phyloP scores from a whole-genome alignment of 2,329 filamentous ascomycete genomes.

The Gnomoniopsis sp. region DNA sequence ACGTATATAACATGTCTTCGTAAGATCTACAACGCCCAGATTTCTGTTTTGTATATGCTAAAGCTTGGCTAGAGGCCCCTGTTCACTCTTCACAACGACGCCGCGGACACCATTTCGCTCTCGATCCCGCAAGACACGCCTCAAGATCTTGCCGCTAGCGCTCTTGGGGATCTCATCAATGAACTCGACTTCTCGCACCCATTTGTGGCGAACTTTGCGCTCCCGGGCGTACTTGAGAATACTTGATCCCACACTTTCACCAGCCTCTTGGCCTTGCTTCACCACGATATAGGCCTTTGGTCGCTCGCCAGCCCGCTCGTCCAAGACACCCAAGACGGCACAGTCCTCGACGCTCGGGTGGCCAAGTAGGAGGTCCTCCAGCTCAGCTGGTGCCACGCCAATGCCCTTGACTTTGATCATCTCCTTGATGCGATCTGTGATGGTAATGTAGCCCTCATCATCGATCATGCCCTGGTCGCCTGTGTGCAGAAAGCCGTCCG shows the following conservation, averaged over 20 bases:
- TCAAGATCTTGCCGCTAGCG: conserved; percentile 55
- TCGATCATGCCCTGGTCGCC: conserved; percentile 56
- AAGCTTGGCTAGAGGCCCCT: background rate
- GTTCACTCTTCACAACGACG: conserved; percentile 4
- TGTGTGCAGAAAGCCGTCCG: conserved; percentile 56
- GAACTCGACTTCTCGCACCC: conserved; percentile 45
- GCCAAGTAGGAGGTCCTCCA: conserved; percentile 29
- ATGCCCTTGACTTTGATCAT: conserved; percentile 35
- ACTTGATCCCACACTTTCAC: conserved; percentile 31
- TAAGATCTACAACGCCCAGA: too few relatives aligned
- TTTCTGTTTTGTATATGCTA: too few relatives aligned
- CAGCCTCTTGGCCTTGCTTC: conserved; percentile 25
- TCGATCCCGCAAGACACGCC: conserved; percentile 50
- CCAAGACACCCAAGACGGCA: conserved; percentile 54
- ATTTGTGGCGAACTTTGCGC: conserved; percentile 51
- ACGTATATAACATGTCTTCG: too few relatives aligned
- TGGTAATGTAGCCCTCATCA: conserved; percentile 51
- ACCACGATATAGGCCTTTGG: conserved; percentile 60
- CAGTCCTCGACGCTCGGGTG: conserved; percentile 49
- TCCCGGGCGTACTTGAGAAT: conserved; percentile 45
- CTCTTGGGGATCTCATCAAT: conserved; percentile 53
- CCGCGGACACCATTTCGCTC: conserved; percentile 46
- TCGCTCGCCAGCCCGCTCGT: conserved; percentile 51
- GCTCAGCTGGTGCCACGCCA: conserved; percentile 29
- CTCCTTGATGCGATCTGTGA: conserved; percentile 63